Percentiles rank a stretch among this genome's conserved stretches.
Conservation (phyloP, 305 asterid genomes). For the Fraxinus ornus region DNA sequence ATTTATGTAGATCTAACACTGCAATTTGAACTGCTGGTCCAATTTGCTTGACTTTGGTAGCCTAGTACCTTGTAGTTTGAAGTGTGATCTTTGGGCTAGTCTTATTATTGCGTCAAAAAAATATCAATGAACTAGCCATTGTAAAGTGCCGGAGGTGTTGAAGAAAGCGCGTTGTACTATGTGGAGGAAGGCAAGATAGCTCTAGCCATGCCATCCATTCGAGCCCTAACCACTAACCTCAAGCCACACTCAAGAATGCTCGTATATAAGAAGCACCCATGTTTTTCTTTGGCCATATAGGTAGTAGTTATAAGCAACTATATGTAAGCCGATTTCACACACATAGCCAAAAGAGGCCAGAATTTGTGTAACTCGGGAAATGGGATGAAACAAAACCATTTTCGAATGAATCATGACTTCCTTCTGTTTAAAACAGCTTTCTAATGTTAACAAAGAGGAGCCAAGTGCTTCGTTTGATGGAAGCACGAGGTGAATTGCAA, state of each 20-base stretch:
- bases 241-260: neutral
- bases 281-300: no score
- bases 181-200: neutral
- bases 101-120: neutral
- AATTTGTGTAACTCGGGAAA: neutral
- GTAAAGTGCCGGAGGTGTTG: neutral
- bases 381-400: neutral
- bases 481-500: neutral
- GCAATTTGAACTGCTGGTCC: neutral
- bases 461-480: neutral
- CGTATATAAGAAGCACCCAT: no score
- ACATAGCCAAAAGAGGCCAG: neutral
- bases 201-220: neutral
- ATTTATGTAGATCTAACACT: neutral
- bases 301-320: neutral
- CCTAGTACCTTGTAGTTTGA: neutral
- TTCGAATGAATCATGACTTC: neutral
- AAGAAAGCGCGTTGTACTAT: neutral
- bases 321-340: neutral
- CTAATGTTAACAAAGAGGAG: no score
- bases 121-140: neutral
- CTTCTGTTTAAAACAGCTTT: neutral
- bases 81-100: neutral
- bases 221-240: neutral
- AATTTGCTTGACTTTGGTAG: neutral